Conservation (phyloP, 2,329 filamentous ascomycete species). For the Teratosphaeria gauchensis region DNA sequence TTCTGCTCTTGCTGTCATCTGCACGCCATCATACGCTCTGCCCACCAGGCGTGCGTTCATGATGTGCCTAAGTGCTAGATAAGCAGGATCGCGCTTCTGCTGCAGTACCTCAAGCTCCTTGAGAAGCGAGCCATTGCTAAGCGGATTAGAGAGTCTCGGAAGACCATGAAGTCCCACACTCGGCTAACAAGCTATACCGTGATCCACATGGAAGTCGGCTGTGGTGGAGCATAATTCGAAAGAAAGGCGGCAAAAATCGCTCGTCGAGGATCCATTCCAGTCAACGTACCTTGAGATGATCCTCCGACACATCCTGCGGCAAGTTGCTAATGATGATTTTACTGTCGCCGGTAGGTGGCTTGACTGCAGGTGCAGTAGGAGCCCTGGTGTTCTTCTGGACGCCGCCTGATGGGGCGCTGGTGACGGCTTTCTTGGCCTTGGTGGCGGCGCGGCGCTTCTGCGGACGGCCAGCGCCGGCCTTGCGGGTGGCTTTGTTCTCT, state of each 20-base stretch:
- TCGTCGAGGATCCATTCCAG: slow-evolving; percentile 43
- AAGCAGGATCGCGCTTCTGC: slow-evolving; percentile 7
- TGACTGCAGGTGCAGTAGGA: slow-evolving; percentile 49
- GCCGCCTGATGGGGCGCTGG: slow-evolving; percentile 66
- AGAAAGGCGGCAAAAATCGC: slow-evolving; percentile 5
- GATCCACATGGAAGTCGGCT: background rate
- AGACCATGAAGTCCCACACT: background rate
- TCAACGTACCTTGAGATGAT: slow-evolving; percentile 99
- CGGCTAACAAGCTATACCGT: background rate
- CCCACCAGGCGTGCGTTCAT: slow-evolving; percentile 21
- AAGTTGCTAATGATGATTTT: slow-evolving; percentile 99
- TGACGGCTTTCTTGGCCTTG: slow-evolving; percentile 39
- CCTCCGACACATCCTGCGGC: slow-evolving; percentile 93
- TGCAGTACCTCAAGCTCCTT: background rate
- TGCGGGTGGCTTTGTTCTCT: slow-evolving; percentile 43
- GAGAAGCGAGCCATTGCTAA: background rate
- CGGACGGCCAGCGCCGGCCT: slow-evolving; percentile 33
- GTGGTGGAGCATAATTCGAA: background rate
- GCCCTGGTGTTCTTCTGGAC: slow-evolving; percentile 62
- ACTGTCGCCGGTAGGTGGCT: slow-evolving; percentile 58
- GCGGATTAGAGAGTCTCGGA: background rate
- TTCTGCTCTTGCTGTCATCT: slow-evolving; percentile 4
- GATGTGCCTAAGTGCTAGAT: slow-evolving; percentile 10
- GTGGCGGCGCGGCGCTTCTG: slow-evolving; percentile 34
- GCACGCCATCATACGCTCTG: slow-evolving; percentile 16